Conservation (phyloP, 441 rosid species). For the Pelargonium fulgidum region DNA sequence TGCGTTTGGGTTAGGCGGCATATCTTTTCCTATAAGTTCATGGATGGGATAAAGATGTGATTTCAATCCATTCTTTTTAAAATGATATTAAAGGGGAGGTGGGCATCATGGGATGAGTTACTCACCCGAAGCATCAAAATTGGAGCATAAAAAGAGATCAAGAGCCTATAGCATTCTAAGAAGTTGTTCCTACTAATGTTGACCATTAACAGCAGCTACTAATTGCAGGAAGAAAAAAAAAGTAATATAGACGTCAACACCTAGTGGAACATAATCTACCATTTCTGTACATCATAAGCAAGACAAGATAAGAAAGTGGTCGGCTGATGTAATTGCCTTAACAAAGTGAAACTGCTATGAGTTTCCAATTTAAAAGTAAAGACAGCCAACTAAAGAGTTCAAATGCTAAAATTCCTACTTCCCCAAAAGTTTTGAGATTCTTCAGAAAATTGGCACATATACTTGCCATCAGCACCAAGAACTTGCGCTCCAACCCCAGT, state of each 20-base stretch:
- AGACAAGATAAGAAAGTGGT: conserved; percentile 9
- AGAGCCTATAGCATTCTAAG: no score
- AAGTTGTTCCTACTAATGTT: background rate
- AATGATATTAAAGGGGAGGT: no score
- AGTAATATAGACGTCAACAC: no score
- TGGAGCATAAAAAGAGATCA: no score
- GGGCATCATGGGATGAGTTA: no score
- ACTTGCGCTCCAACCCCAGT: conserved; percentile 92
- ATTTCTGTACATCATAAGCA: background rate
- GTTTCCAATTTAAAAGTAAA: background rate
- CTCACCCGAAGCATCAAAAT: no score
- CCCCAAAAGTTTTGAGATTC: conserved; percentile 88
- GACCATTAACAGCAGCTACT: background rate
- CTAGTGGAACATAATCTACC: no score
- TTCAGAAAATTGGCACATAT: conserved; percentile 56
- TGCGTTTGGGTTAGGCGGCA: no score
- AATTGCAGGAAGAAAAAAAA: background rate
- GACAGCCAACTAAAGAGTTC: background rate
- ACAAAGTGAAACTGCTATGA: background rate
- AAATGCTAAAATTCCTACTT: conserved; percentile 40
- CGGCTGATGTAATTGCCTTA: background rate
- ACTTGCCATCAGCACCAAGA: conserved; percentile 83
- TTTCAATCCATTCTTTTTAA: no score
- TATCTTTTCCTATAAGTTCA: no score
- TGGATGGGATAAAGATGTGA: no score